phyloP scores from a whole-genome alignment of 2,329 filamentous ascomycete species.

The Diplodia sapinea region DNA sequence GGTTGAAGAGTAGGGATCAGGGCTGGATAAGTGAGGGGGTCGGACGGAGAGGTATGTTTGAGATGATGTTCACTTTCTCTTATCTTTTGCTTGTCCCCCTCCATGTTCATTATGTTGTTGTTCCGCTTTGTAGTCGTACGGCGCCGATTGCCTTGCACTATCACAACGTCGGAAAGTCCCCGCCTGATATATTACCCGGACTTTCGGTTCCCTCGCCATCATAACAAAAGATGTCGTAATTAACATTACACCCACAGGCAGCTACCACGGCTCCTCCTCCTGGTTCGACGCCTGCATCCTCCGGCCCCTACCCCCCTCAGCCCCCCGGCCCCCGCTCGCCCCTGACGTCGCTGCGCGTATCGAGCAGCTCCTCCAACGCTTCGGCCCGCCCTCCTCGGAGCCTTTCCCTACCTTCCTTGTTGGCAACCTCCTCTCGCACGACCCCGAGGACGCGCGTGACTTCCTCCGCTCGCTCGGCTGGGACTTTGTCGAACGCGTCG shows the following conservation, averaged over 20 bases:
- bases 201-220: not conserved
- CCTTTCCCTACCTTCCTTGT: constrained; percentile 35
- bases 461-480: constrained; percentile 14
- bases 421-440: constrained; percentile 18
- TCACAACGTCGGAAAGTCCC: not conserved
- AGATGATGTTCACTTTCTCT: not conserved
- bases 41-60: constrained; percentile 1
- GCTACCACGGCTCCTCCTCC: constrained; percentile 40
- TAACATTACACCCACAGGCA: constrained; percentile 24
- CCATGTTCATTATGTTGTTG: not conserved
- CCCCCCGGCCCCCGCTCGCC: not conserved
- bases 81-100: not conserved
- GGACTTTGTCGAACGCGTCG: constrained; percentile 27
- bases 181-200: not conserved
- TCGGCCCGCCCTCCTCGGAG: constrained; percentile 33
- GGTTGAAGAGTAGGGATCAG: constrained; percentile 40
- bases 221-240: not conserved
- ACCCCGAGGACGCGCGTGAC: constrained; percentile 7
- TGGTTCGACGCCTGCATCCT: constrained; percentile 45
- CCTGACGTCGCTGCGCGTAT: constrained; percentile 31
- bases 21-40: constrained; percentile 40
- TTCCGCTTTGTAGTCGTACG: not conserved
- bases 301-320: constrained; percentile 37
- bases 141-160: not conserved
- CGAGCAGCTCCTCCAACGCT: constrained; percentile 1